phyloP scores from a whole-genome alignment of 331 rosid genomes.

The Dryas integrifolia region DNA sequence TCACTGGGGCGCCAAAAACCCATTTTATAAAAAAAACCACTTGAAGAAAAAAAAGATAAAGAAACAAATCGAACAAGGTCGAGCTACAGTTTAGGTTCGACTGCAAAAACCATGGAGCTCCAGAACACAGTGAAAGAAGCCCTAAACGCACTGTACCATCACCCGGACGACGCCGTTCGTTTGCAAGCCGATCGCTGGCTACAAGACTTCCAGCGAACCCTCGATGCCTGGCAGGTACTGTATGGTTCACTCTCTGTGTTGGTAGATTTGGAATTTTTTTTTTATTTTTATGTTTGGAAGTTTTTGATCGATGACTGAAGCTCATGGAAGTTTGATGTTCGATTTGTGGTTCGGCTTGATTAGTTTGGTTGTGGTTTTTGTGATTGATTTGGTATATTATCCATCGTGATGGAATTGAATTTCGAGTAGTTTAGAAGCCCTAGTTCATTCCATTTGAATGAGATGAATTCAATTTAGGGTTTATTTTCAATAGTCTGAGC shows the following conservation, averaged over 20 bases:
- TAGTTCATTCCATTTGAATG: not conserved
- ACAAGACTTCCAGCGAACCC: slow-evolving; percentile 85
- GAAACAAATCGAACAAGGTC: slow-evolving; percentile 9
- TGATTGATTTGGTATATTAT: not conserved
- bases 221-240: slow-evolving; percentile 98
- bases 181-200: slow-evolving; percentile 98
- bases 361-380: not conserved
- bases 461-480: slow-evolving; percentile 20
- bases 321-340: not conserved
- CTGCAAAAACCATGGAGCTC: slow-evolving; percentile 66
- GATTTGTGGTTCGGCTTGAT: not conserved
- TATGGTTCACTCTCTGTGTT: slow-evolving; percentile 20
- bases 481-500: slow-evolving; percentile 9
- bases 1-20: slow-evolving; percentile 83
- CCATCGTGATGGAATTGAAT: not conserved
- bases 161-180: slow-evolving; percentile 85
- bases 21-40: slow-evolving; percentile 22
- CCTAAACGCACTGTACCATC: slow-evolving; percentile 98
- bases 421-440: slow-evolving; percentile 3
- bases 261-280: slow-evolving; percentile 15
- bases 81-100: not conserved
- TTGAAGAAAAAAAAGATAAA: not conserved
- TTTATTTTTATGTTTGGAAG: not conserved
- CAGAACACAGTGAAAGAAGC: slow-evolving; percentile 93
- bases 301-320: not conserved